Evolutionary conservation across 176 grass and related monocot genomes (phyloP).

Genomic region (Panicum miliaceum): DNA sequence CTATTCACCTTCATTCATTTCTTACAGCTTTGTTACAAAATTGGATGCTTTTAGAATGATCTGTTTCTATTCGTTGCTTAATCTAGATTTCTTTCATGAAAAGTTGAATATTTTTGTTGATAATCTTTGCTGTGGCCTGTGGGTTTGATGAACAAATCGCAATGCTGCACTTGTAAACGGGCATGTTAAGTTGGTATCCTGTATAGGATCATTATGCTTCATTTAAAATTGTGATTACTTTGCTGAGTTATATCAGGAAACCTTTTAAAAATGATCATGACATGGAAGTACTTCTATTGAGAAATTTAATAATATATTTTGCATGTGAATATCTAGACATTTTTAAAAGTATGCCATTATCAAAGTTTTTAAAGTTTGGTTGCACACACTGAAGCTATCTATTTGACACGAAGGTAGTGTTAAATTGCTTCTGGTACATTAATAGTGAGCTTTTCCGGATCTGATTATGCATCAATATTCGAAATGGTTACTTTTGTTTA

Average conservation of each 20-base stretch:
- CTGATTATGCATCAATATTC: not conserved
- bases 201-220: not conserved
- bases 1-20: not conserved
- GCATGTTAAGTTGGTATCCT: slow-evolving; percentile 7
- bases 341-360: not conserved
- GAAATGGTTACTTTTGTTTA: not conserved
- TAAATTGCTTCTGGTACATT: slow-evolving; percentile 23
- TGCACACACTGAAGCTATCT: not conserved
- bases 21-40: not conserved
- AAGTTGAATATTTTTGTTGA: not conserved
- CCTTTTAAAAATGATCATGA: not conserved
- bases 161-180: not conserved
- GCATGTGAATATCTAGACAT: not conserved
- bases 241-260: not conserved
- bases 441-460: not conserved
- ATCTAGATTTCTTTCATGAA: not conserved
- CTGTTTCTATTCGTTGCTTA: not conserved
- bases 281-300: not conserved
- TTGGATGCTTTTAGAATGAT: not conserved
- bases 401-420: not conserved
- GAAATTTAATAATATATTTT: not conserved
- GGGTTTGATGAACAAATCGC: not conserved
- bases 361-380: not conserved
- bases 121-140: slow-evolving; percentile 18
- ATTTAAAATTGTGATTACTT: slow-evolving; percentile 19